Evolutionary conservation across 2,329 filamentous ascomycete genomes (phyloP).

Genomic region (Pseudocercospora fuligena): DNA sequence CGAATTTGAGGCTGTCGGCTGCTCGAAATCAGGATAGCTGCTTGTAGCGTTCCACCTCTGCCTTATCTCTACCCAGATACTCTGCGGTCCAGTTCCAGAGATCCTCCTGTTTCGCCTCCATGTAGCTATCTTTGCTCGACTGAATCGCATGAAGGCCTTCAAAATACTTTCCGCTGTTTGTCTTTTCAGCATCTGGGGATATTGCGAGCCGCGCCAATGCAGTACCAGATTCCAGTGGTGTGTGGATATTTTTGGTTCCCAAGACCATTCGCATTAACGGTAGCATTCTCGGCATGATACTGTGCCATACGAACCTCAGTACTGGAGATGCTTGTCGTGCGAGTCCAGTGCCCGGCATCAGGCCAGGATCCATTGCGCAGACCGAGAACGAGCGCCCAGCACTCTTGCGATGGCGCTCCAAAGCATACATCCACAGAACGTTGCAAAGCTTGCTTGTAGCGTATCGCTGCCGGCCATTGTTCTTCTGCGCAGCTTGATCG

Average conservation of each 20-base stretch:
- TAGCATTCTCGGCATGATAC: conserved; percentile 33
- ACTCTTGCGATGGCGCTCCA: conserved; percentile 45
- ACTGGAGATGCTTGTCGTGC: conserved; percentile 41
- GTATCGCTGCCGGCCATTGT: conserved; percentile 48
- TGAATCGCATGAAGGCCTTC: conserved; percentile 48
- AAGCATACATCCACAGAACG: conserved; percentile 55
- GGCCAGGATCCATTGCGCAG: conserved; percentile 52
- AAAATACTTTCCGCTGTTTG: conserved; percentile 51
- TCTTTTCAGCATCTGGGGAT: conserved; percentile 38
- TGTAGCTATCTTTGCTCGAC: conserved; percentile 52
- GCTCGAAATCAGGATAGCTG: conserved; percentile 17
- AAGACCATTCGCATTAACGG: conserved; percentile 15
- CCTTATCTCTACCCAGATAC: conserved; percentile 16
- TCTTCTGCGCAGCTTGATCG: conserved; percentile 30
- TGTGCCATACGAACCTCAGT: conserved; percentile 42
- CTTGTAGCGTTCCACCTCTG: conserved; percentile 17
- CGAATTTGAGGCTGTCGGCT: conserved; percentile 8
- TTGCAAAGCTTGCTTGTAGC: conserved; percentile 55
- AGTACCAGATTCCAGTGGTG: conserved; percentile 43
- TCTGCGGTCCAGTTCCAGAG: conserved; percentile 17
- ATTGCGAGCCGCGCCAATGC: conserved; percentile 50
- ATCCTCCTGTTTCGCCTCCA: conserved; percentile 54
- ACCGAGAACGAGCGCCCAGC: conserved; percentile 43
- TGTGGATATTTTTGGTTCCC: conserved; percentile 9
- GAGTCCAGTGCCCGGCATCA: conserved; percentile 56